Evolutionary conservation across 2,329 filamentous ascomycete species (phyloP).

Genomic region (Dactylellina haptotyla): DNA sequence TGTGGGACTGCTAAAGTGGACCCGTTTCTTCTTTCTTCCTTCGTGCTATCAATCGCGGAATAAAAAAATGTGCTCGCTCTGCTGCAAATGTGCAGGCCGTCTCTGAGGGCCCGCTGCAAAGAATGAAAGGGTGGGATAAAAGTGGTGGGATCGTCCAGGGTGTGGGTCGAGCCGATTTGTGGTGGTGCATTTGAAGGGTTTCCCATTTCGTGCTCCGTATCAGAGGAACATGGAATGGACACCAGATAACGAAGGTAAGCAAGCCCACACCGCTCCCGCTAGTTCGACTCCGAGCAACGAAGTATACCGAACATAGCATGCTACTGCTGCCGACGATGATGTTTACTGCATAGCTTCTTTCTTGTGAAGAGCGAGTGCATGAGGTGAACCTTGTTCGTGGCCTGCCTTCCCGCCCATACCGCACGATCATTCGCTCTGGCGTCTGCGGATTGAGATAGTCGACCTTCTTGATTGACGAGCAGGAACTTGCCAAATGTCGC

Average conservation of each 20-base stretch:
- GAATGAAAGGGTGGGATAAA: conserved; percentile 45
- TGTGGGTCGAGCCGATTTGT: conserved; percentile 53
- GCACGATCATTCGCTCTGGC: conserved; percentile 47
- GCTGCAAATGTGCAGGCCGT: conserved; percentile 25
- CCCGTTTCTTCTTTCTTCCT: conserved; percentile 30
- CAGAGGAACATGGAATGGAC: conserved; percentile 39
- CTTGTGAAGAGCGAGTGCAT: conserved; percentile 44
- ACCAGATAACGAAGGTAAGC: conserved; percentile 46
- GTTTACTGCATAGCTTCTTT: neutral
- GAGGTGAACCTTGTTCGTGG: conserved; percentile 37
- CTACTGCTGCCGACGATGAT: neutral
- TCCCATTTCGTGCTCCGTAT: conserved; percentile 42
- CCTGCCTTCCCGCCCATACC: conserved; percentile 51
- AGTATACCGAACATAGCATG: conserved; percentile 5
- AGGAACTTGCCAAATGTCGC: conserved; percentile 33
- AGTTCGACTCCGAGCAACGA: neutral
- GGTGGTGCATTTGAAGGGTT: conserved; percentile 50
- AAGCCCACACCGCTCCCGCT: conserved; percentile 1
- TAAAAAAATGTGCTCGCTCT: conserved; percentile 34
- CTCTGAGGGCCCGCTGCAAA: conserved; percentile 4
- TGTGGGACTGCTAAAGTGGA: conserved; percentile 46
- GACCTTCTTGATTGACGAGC: conserved; percentile 50
- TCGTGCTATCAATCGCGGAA: conserved; percentile 33
- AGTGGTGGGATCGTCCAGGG: conserved; percentile 53
- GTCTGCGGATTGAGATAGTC: conserved; percentile 11